phyloP scores from a whole-genome alignment of 2,329 filamentous ascomycete species.

The Pseudogymnoascus sp. region DNA sequence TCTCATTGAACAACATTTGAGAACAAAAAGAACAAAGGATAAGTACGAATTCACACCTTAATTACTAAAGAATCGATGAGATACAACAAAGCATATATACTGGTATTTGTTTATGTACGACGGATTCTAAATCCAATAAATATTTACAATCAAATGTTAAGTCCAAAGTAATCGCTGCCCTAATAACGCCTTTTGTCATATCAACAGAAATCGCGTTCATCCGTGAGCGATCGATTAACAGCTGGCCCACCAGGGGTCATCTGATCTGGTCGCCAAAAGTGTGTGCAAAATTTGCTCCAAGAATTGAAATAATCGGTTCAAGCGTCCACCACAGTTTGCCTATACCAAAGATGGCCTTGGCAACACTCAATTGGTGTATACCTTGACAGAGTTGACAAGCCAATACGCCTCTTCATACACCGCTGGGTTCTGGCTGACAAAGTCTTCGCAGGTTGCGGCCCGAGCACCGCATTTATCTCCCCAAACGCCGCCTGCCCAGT shows the following conservation, averaged over 20 bases:
- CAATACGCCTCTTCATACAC: slow-evolving; percentile 70
- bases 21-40: not conserved
- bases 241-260: not conserved
- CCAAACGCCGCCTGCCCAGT: slow-evolving; percentile 75
- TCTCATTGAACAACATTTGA: slow-evolving; percentile 2
- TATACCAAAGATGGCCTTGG: not conserved
- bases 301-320: not conserved
- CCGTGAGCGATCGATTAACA: not conserved
- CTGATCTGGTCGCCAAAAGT: not conserved
- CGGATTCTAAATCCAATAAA: not conserved
- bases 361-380: slow-evolving; percentile 34
- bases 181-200: not conserved
- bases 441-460: slow-evolving; percentile 60
- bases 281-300: not conserved
- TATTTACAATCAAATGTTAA: slow-evolving; percentile 3
- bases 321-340: not conserved
- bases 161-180: not conserved
- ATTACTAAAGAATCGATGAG: not conserved
- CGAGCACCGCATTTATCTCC: slow-evolving; percentile 49
- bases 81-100: not conserved
- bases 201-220: not conserved
- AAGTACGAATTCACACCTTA: not conserved
- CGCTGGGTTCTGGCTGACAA: slow-evolving; percentile 59
- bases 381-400: slow-evolving; percentile 62
- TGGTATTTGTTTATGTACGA: slow-evolving; percentile 3